Conservation (phyloP, 1,284 basidiomycete species). For the Volvariella surrecta region DNA sequence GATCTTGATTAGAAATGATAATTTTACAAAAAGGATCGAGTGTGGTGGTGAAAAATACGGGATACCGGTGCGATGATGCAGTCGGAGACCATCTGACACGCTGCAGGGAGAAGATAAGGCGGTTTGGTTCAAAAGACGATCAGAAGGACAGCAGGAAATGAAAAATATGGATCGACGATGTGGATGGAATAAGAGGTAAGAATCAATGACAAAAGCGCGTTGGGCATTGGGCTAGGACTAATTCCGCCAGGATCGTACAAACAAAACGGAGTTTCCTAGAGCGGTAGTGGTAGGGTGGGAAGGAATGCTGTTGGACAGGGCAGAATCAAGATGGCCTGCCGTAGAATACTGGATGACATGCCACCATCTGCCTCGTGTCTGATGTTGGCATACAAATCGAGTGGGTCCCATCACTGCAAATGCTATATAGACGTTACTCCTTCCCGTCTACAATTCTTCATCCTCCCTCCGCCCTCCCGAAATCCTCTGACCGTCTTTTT, state of each 20-base stretch:
- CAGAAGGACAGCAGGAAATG: neutral
- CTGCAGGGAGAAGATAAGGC: neutral
- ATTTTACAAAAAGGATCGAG: conserved; percentile 11
- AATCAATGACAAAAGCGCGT: conserved; percentile 2
- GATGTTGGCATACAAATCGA: conserved; percentile 2
- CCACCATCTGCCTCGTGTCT: conserved; percentile 1
- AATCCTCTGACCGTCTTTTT: conserved; percentile 17
- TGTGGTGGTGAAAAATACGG: conserved; percentile 13
- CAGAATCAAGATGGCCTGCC: neutral
- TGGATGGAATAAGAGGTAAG: conserved; percentile 6
- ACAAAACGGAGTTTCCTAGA: conserved; percentile 4
- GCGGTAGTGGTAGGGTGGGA: neutral
- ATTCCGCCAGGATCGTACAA: conserved; percentile 5
- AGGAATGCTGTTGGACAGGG: neutral
- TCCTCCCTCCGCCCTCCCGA: conserved; percentile 19
- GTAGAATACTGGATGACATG: neutral
- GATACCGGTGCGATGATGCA: conserved; percentile 16
- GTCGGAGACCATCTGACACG: neutral
- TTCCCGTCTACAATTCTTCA: conserved; percentile 17
- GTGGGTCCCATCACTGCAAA: neutral
- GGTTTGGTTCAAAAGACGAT: conserved; percentile 4
- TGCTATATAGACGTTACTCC: conserved; percentile 8
- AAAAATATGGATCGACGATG: conserved; percentile 6
- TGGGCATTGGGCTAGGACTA: conserved; percentile 2
- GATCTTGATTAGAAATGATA: conserved; percentile 26